Percentiles rank a stretch among this genome's conserved stretches.
These are phyloP conservation scores for Obba rivulosa DNA, from an alignment of 768 basidiomycete species.

Conservation along the genomic window DNA sequence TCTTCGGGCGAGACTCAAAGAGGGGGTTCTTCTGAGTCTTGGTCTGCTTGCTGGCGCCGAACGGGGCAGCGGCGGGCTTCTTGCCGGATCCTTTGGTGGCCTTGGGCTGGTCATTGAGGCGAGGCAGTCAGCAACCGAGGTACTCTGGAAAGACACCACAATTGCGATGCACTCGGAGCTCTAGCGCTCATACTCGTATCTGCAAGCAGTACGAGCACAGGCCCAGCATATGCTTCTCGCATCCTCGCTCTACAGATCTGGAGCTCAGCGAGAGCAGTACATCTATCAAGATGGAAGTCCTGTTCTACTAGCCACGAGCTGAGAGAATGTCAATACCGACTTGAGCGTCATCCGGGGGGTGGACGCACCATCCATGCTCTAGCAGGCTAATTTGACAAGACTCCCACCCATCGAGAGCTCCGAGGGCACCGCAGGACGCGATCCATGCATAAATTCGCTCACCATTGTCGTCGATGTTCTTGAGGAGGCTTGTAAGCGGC, in stretches of 20 bases:
- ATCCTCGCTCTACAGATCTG: slow-evolving; percentile 17
- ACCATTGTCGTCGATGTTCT: slow-evolving; percentile 18
- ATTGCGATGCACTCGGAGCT: slow-evolving; percentile 44
- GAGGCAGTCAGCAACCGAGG: slow-evolving; percentile 32
- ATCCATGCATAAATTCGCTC: slow-evolving; percentile 3
- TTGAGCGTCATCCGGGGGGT: slow-evolving; percentile 7
- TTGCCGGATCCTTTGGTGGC: slow-evolving; percentile 70
- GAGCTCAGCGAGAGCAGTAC: slow-evolving; percentile 31
- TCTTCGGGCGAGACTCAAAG: slow-evolving; percentile 85
- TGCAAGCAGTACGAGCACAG: slow-evolving; percentile 17
- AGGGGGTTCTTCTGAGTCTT: slow-evolving; percentile 92
- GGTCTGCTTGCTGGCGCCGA: slow-evolving; percentile 64
- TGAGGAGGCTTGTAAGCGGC: slow-evolving; percentile 10
- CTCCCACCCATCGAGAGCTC: slow-evolving; percentile 8
- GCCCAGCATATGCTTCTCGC: slow-evolving; percentile 41
- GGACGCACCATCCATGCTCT: slow-evolving; percentile 26
- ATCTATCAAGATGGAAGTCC: slow-evolving; percentile 9
- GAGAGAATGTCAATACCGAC: neutral
- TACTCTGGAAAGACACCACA: slow-evolving; percentile 25
- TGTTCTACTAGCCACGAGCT: slow-evolving; percentile 2
- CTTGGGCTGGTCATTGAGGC: slow-evolving; percentile 92
- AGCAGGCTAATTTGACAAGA: slow-evolving; percentile 8
- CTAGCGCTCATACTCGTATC: slow-evolving; percentile 34
- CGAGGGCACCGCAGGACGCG: slow-evolving; percentile 10
- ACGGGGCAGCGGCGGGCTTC: slow-evolving; percentile 83